Conservation (phyloP, 2,329 filamentous ascomycete genomes). For the Thermothelomyces thermophilus region DNA sequence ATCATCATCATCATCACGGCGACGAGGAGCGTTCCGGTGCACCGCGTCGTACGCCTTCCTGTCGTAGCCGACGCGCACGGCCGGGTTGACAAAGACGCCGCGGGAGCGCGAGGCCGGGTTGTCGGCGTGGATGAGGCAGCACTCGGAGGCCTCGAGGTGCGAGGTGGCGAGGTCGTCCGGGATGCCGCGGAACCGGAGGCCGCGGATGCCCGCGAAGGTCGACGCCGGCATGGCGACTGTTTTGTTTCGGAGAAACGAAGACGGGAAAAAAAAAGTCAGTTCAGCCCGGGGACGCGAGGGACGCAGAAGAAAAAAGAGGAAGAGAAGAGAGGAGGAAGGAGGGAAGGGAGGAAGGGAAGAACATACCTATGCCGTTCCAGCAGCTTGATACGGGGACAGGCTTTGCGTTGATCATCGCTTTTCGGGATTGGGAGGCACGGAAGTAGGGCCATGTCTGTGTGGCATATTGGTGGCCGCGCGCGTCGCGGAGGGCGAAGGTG, state of each 20-base stretch:
- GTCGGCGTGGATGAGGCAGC: conserved; percentile 69
- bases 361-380: conserved; percentile 58
- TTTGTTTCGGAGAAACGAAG: conserved; percentile 30
- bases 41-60: conserved; percentile 45
- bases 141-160: conserved; percentile 72
- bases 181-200: conserved; percentile 55
- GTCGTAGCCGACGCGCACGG: conserved; percentile 61
- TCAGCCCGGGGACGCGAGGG: too few relatives aligned
- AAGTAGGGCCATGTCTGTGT: conserved; percentile 57
- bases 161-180: conserved; percentile 52
- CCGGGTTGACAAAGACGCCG: conserved; percentile 63
- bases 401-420: conserved; percentile 42
- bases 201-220: conserved; percentile 20
- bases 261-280: too few relatives aligned
- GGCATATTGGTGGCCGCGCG: conserved; percentile 43
- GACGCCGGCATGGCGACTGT: conserved; percentile 23
- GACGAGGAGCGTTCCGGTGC: conserved; percentile 29
- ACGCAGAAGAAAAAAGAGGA: too few relatives aligned
- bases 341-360: conserved; percentile 24
- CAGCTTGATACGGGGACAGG: conserved; percentile 58
- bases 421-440: conserved; percentile 34
- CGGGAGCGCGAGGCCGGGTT: conserved; percentile 47
- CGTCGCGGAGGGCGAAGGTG: conserved; percentile 54
- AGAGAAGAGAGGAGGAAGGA: too few relatives aligned
- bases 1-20: neutral